Evolutionary conservation across 192 early-diverging fungal genomes (phyloP), one percentile per base, ranked within the genome.

Genomic region (Diversispora epigaea): DNA sequence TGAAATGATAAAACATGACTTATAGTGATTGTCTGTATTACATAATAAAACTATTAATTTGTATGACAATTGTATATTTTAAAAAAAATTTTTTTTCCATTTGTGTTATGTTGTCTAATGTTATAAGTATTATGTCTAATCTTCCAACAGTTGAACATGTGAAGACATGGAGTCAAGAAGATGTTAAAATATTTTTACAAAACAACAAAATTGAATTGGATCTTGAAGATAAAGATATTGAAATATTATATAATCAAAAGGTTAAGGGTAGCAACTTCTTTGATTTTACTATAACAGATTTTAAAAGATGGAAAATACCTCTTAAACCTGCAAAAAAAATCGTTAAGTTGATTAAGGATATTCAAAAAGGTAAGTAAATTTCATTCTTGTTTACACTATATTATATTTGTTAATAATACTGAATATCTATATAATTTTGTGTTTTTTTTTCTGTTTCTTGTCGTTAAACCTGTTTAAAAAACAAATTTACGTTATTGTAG

Each of bases 101-200:
- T n/a, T n/a, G n/a, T n/a, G 12, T 12, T 49, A 49, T 49, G 47
- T 49, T 1, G 12, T 49, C 12, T 49, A 49, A 49, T 12, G 12
- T 49, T 1, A 12, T 49, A 49, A 12, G 47, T 49, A 12, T 12
- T 62, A 14, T 14, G 32, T 68, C 66, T 68, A 17, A 68, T 47
- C 45, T 68, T 68, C 65, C n/a, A 15, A 68, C n/a, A 11, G 66
- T 50, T 15, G 47, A 68, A 25, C n/a, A 67, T 10, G 45, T 67
- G 21, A 68, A 47, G 32, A 39, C 3, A 68, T 52, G 4, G 9
- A 32, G 17, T 68, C 5, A 7, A 7, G 22, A 49, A 68, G 4
- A 47, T 46, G 43, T 68, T 68, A 68, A 68, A 46, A 7, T 40
- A 44, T 68, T 68, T 68, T 68, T 68, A 44, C 44, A 68, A 68